Percentiles rank a stretch among this genome's conserved stretches.
Evolutionary conservation across 2,329 filamentous ascomycete species (phyloP).

Genomic region (Ceratocystis alfenasii): DNA sequence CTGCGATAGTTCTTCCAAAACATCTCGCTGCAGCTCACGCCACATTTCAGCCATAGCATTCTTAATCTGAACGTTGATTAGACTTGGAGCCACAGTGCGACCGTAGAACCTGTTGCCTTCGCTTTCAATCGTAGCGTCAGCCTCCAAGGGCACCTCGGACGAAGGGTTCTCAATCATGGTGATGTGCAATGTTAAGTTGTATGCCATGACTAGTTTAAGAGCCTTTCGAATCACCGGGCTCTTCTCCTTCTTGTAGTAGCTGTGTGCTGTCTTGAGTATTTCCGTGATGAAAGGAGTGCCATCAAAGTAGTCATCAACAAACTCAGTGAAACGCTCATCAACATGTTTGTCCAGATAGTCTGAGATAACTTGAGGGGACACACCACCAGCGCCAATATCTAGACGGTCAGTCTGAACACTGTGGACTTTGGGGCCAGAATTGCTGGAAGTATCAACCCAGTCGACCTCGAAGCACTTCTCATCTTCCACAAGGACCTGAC

Average conservation of each 20-base stretch:
- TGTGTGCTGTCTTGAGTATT: conserved; percentile 90
- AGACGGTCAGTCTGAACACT: conserved; percentile 80
- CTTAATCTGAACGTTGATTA: conserved; percentile 99
- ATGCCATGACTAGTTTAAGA: conserved; percentile 85
- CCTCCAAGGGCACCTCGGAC: conserved; percentile 50
- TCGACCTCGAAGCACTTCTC: conserved; percentile 87
- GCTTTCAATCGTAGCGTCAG: conserved; percentile 76
- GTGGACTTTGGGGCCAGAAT: conserved; percentile 60
- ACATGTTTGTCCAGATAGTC: conserved; percentile 95
- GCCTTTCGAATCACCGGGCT: conserved; percentile 87
- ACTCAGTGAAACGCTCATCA: conserved; percentile 80
- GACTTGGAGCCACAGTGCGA: conserved; percentile 84
- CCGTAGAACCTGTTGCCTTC: conserved; percentile 77
- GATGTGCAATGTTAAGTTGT: conserved; percentile 89
- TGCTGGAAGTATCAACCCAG: conserved; percentile 57
- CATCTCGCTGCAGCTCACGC: conserved; percentile 93
- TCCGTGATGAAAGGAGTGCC: conserved; percentile 91
- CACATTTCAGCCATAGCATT: conserved; percentile 95
- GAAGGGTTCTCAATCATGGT: conserved; percentile 87
- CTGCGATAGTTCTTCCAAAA: conserved; percentile 80
- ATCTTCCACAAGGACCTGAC: conserved; percentile 84
- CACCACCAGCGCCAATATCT: conserved; percentile 77
- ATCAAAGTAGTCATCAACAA: conserved; percentile 92
- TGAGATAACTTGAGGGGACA: conserved; percentile 66
- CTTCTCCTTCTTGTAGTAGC: conserved; percentile 81